Evolutionary conservation across 208 protist genomes (phyloP).

Genomic region (Wallacemonas collosoma): DNA sequence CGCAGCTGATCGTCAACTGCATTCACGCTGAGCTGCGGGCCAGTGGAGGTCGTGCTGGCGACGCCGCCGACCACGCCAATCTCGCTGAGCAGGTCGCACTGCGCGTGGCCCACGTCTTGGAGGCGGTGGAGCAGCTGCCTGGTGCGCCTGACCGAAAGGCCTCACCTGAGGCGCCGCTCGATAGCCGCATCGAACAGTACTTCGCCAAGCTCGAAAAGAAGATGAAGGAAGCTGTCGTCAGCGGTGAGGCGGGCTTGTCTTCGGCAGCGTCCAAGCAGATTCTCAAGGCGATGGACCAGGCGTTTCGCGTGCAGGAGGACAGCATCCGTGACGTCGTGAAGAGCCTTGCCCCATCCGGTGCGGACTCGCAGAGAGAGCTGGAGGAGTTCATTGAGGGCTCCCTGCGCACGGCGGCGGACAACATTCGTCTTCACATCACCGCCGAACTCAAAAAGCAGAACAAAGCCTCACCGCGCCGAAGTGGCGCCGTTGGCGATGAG

Average conservation of each 20-base stretch:
- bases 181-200: constrained; percentile 23
- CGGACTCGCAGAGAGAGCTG: constrained; percentile 28
- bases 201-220: constrained; percentile 22
- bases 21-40: constrained; percentile 50
- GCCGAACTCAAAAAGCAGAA: constrained; percentile 25
- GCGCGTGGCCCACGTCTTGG: constrained; percentile 8
- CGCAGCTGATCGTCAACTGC: constrained; percentile 52
- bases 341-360: not conserved
- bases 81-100: constrained; percentile 5
- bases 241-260: not conserved
- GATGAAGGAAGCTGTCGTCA: constrained; percentile 1
- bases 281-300: constrained; percentile 49
- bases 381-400: constrained; percentile 56
- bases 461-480: not conserved
- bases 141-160: not conserved
- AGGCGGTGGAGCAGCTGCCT: constrained; percentile 5
- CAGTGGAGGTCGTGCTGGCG: not conserved
- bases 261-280: constrained; percentile 18
- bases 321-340: constrained; percentile 24
- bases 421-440: constrained; percentile 45
- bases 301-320: constrained; percentile 54
- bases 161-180: constrained; percentile 16
- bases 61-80: not conserved
- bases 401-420: constrained; percentile 50
- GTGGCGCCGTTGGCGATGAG: not conserved